These are phyloP conservation scores for Penicillium mononematosum DNA, from an alignment of 495 filamentous ascomycete genomes.

Conservation along the genomic window DNA sequence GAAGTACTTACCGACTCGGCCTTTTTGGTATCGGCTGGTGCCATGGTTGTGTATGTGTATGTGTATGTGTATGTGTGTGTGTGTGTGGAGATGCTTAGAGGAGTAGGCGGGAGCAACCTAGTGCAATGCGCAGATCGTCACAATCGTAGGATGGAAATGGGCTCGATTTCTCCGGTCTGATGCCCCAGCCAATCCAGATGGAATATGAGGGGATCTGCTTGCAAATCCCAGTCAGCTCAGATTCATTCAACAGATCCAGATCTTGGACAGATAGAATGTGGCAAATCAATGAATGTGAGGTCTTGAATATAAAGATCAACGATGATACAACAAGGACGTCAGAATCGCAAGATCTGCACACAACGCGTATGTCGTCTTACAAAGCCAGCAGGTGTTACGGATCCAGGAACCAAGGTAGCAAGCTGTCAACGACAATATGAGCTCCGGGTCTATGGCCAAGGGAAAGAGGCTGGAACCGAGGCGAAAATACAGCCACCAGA, in stretches of 20 bases:
- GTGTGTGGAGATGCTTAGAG: not conserved
- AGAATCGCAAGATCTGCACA: conserved; percentile 5
- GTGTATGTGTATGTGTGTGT: not conserved
- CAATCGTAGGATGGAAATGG: conserved; percentile 11
- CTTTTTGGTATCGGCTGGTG: conserved; percentile 32
- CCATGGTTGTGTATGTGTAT: conserved; percentile 25
- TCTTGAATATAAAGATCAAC: conserved; percentile 4
- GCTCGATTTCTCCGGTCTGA: conserved; percentile 13
- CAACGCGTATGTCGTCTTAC: conserved; percentile 12
- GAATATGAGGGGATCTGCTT: conserved; percentile 11
- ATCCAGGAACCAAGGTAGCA: conserved; percentile 5
- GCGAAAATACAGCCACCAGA: conserved; percentile 9
- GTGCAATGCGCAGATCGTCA: conserved; percentile 11
- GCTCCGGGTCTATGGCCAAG: conserved; percentile 4
- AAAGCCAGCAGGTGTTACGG: conserved; percentile 16
- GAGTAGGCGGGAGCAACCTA: conserved; percentile 12
- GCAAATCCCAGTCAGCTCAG: conserved; percentile 12
- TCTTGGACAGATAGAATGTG: not conserved
- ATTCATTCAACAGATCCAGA: not conserved
- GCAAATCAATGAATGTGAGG: conserved; percentile 3
- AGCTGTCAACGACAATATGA: not conserved
- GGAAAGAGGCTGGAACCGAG: not conserved
- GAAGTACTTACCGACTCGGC: conserved; percentile 28
- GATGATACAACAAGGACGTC: conserved; percentile 10
- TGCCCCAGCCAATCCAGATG: conserved; percentile 11